These are phyloP conservation scores for Apiospora kogelbergensis DNA, from an alignment of 2,329 filamentous ascomycete genomes.

Conservation along the genomic window DNA sequence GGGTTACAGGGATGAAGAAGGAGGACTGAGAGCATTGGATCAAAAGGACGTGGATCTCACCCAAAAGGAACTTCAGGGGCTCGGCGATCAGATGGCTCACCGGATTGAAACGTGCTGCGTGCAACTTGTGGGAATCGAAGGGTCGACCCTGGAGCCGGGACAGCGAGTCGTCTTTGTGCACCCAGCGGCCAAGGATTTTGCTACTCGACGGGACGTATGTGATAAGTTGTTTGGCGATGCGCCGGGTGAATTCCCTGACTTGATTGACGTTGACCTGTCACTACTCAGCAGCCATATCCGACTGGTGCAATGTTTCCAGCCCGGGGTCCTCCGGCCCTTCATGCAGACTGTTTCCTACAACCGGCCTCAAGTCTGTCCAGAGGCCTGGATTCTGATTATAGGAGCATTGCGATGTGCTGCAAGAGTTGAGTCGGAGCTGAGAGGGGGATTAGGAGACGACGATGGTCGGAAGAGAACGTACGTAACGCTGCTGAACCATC, in stretches of 20 bases:
- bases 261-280: not conserved
- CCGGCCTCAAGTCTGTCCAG: conserved; percentile 16
- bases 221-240: not conserved
- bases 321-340: not conserved
- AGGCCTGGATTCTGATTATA: conserved; percentile 30
- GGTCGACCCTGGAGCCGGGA: not conserved
- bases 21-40: not conserved
- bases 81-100: not conserved
- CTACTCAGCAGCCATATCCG: not conserved
- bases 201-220: not conserved
- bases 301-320: not conserved
- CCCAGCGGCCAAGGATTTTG: not conserved
- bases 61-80: not conserved
- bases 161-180: not conserved
- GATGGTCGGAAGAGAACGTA: conserved; percentile 21
- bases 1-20: not conserved
- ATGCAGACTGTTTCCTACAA: not conserved
- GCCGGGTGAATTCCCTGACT: too few species aligned
- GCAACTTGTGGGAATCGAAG: not conserved
- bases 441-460: conserved; percentile 12
- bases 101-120: not conserved
- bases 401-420: conserved; percentile 31
- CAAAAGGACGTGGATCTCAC: not conserved
- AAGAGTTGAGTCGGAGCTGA: conserved; percentile 21
- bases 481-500: conserved; percentile 28